Percentiles rank a stretch among this genome's conserved stretches.
These are phyloP conservation scores for Pilasporangium apinafurcum DNA, from an alignment of 352 stramenopile genomes.

Conservation along the genomic window DNA sequence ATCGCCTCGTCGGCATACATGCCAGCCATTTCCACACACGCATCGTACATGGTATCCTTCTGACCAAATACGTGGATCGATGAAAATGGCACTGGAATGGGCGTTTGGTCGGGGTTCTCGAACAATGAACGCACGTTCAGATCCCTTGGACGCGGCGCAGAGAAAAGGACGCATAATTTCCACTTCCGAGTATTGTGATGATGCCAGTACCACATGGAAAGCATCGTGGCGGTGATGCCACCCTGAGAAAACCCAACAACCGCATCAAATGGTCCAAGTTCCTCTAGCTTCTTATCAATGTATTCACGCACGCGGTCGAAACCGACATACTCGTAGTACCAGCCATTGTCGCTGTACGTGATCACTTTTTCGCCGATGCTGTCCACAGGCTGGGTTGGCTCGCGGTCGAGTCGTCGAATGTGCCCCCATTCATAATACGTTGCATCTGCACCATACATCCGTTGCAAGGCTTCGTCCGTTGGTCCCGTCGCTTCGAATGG, in stretches of 20 bases:
- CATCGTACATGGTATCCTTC: constrained; percentile 20
- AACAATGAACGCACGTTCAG: constrained; percentile 36
- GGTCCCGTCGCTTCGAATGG: constrained; percentile 45
- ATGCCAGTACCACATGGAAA: constrained; percentile 53
- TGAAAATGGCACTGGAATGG: constrained; percentile 34
- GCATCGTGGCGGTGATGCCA: constrained; percentile 47
- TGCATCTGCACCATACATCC: constrained; percentile 42
- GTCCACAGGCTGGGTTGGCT: constrained; percentile 3
- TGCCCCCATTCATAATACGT: constrained; percentile 77
- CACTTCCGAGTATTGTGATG: constrained; percentile 33
- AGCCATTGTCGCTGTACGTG: constrained; percentile 1
- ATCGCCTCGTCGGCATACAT: constrained; percentile 30
- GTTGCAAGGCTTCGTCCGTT: constrained; percentile 46
- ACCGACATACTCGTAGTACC: constrained; percentile 14
- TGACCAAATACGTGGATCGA: constrained; percentile 44
- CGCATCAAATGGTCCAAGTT: constrained; percentile 67
- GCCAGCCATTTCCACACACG: constrained; percentile 15
- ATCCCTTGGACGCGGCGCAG: constrained; percentile 21
- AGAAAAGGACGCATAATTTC: constrained; percentile 48
- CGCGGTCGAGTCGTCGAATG: constrained; percentile 12
- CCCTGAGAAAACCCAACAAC: constrained; percentile 79
- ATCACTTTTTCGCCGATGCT: constrained; percentile 4
- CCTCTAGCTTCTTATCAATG: constrained; percentile 46
- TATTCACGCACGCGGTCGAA: constrained; percentile 40
- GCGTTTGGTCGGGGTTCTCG: constrained; percentile 27